These are phyloP conservation scores for Fusarium annulatum DNA, from an alignment of 2,329 filamentous ascomycete genomes.

Conservation along the genomic window DNA sequence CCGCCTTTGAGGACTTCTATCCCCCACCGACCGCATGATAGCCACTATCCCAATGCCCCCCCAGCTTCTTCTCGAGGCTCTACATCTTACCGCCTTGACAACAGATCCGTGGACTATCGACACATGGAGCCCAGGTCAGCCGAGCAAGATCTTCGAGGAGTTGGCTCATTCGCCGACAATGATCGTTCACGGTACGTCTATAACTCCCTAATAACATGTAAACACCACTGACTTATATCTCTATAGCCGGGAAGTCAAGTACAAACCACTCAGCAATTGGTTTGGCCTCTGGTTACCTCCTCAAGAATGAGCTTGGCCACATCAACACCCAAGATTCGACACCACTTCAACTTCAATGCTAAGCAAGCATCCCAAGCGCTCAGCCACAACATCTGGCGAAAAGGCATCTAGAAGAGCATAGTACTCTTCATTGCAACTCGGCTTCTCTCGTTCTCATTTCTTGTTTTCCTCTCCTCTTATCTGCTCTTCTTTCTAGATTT, in stretches of 20 bases:
- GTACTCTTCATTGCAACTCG: not conserved
- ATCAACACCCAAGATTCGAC: not conserved
- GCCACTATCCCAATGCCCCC: not conserved
- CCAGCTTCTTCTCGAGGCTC: constrained; percentile 30
- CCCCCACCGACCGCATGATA: constrained; percentile 4
- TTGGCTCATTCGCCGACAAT: constrained; percentile 40
- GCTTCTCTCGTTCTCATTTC: not conserved
- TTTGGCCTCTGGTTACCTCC: constrained; percentile 44
- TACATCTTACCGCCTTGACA: constrained; percentile 17
- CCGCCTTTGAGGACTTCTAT: constrained; percentile 24
- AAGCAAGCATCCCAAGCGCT: not conserved
- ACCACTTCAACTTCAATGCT: not conserved
- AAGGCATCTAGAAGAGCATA: not conserved
- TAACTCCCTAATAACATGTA: too few relatives aligned
- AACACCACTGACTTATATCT: constrained; percentile 2
- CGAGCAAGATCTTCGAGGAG: constrained; percentile 40
- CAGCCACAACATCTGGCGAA: not conserved
- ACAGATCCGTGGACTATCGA: constrained; percentile 25
- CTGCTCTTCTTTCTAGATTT: not conserved
- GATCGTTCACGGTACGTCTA: constrained; percentile 29
- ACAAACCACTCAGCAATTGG: constrained; percentile 45
- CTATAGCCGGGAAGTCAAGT: constrained; percentile 39
- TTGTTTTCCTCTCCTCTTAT: not conserved
- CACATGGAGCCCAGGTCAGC: constrained; percentile 14
- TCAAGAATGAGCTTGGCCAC: constrained; percentile 14